Percentiles rank a stretch among this genome's conserved stretches.
These are phyloP conservation scores for Thielaviopsis ethacetica DNA, from an alignment of 2,329 filamentous ascomycete species.

Conservation along the genomic window DNA sequence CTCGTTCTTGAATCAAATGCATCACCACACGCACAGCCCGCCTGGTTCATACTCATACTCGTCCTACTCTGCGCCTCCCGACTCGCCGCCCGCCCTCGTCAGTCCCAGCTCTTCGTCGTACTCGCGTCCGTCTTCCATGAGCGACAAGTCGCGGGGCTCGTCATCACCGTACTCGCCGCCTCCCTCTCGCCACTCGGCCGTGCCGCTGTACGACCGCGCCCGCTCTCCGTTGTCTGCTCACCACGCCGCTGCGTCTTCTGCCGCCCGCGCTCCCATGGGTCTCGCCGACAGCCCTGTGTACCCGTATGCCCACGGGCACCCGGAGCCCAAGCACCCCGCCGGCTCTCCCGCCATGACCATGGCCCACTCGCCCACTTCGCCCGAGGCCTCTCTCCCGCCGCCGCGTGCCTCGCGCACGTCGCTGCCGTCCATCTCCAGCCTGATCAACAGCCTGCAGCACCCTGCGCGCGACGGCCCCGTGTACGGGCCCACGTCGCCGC, in stretches of 20 bases:
- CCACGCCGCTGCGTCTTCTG: not conserved
- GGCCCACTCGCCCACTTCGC: not conserved
- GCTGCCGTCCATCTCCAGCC: not conserved
- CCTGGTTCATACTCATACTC: not conserved
- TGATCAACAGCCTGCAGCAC: not conserved
- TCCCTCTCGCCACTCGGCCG: not conserved
- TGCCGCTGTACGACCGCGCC: not conserved
- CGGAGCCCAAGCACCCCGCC: not conserved
- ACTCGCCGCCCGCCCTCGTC: slow-evolving; percentile 37
- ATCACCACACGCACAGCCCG: not conserved
- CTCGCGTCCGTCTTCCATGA: slow-evolving; percentile 26
- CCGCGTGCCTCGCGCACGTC: not conserved
- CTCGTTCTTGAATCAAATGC: not conserved
- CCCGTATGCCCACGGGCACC: not conserved
- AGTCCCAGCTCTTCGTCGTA: slow-evolving; percentile 34
- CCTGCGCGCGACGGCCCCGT: not conserved
- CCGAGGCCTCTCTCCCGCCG: not conserved
- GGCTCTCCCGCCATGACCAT: not conserved
- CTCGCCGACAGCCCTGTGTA: not conserved
- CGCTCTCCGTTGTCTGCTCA: too few relatives aligned
- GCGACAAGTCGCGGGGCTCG: slow-evolving; percentile 21
- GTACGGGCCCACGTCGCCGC: not conserved
- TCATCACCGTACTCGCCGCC: not conserved
- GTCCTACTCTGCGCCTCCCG: slow-evolving; percentile 18
- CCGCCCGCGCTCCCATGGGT: not conserved